Evolutionary conservation across 352 stramenopile species (phyloP), one percentile per base, ranked within the genome.

Genomic region (Globisporangium yorkense): DNA sequence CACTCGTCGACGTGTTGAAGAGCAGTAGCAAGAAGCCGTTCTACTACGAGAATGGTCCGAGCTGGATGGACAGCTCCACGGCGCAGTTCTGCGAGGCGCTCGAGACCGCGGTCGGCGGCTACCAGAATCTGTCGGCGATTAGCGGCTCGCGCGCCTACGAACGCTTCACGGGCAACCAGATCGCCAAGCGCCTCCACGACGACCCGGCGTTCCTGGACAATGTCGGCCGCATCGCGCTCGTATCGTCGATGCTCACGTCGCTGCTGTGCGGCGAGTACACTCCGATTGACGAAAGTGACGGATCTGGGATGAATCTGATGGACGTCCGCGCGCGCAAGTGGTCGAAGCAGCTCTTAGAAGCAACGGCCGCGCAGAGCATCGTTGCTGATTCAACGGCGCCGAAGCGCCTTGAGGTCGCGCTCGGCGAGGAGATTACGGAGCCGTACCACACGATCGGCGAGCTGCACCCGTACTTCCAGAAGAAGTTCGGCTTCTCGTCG

Each of bases 31-130:
- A 45, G 3, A 58, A 49, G 44, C 68, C 65, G 9, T 94, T 96
- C 56, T 74, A 66, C 12, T 59, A 75, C 16, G 65, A 74, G 21
- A 77, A 90, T 51, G 82, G 84, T 5, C 83, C 85, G 3, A 93
- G 84, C 44, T 96, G 87, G 87, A 92, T 92, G 70, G 85, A 96
- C 62, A 89, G 74, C 65, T 89, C 72, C 29, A 94, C 85, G n/a
- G 72, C 63, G 0, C 48, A 43, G 43, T 83, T 80, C 61, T 94
- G 83, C 65, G 40, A 59, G 5, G 63, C 68, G 21, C 59, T 94
- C 20, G 84, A 96, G 54, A 47, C 47, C 31, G 71, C 68, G 13
- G 56, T 93, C 3, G 84, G 84, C 16, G 87, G 85, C 4, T 51
- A 76, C 33, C 63, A 76, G 27, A 68, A 63, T 8, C 70, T 94